These are phyloP conservation scores for Gossypium aridum DNA, from an alignment of 441 rosid species.

Conservation along the genomic window DNA sequence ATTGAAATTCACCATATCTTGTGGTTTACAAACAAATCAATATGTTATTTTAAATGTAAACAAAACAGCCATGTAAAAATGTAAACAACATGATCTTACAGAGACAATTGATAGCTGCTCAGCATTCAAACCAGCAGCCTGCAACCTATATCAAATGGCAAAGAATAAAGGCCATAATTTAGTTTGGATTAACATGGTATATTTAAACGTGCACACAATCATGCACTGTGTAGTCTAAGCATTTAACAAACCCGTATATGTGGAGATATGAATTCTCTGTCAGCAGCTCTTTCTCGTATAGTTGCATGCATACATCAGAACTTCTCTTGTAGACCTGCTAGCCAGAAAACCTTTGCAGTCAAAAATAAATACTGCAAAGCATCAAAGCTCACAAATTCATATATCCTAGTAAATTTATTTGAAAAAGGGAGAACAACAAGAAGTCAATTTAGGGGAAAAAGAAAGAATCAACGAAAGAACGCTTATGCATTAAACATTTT, in stretches of 20 bases:
- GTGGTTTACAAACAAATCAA: background rate
- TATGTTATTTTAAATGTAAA: background rate
- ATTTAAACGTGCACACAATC: background rate
- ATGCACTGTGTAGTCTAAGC: background rate
- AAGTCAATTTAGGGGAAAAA: background rate
- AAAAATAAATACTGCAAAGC: background rate
- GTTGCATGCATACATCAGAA: constrained; percentile 68
- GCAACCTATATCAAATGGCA: constrained; percentile 46
- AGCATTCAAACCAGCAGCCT: constrained; percentile 50
- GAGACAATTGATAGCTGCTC: constrained; percentile 81
- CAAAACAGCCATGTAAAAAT: background rate
- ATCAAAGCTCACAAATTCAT: background rate
- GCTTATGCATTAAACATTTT: background rate
- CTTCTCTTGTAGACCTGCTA: constrained; percentile 84
- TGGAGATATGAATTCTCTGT: constrained; percentile 68
- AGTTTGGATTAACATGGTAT: background rate
- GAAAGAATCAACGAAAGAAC: background rate
- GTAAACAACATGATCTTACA: constrained; percentile 16
- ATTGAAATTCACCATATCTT: background rate
- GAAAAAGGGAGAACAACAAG: background rate
- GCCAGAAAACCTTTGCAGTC: constrained; percentile 9
- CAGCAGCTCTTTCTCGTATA: constrained; percentile 86
- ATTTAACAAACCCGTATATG: constrained; percentile 62
- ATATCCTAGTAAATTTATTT: background rate
- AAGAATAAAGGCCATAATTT: background rate